Percentiles rank a stretch among this genome's conserved stretches.
These are phyloP conservation scores for Rhynchospora breviuscula DNA, from an alignment of 176 grass and related monocot species.

Conservation along the genomic window DNA sequence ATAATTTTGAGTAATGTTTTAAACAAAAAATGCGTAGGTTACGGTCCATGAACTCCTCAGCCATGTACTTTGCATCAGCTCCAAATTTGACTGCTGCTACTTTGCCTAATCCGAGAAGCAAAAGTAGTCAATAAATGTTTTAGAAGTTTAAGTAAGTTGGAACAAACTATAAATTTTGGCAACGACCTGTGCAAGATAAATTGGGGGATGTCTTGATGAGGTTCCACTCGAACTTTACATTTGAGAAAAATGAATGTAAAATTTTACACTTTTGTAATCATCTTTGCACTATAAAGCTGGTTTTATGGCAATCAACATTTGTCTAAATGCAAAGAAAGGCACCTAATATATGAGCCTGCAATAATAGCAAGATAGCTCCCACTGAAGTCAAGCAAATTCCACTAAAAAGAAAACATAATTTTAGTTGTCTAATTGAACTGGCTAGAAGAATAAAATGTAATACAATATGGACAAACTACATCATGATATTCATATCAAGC, in stretches of 20 bases:
- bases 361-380: conserved; percentile 93
- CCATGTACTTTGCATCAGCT: conserved; percentile 73
- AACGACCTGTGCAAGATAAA: conserved; percentile 89
- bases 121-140: conserved; percentile 7
- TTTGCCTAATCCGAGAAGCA: conserved; percentile 46
- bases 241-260: conserved; percentile 35
- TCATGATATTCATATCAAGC: background rate
- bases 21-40: conserved; percentile 91
- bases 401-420: conserved; percentile 46
- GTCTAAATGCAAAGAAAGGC: background rate
- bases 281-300: background rate
- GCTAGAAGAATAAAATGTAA: background rate
- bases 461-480: background rate
- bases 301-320: background rate
- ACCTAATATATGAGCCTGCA: conserved; percentile 90
- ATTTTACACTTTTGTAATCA: background rate
- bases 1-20: background rate
- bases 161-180: background rate
- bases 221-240: conserved; percentile 94
- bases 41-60: conserved; percentile 85
- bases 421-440: background rate
- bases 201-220: conserved; percentile 85
- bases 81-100: conserved; percentile 76
- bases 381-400: conserved; percentile 90
- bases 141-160: background rate